A percentile compares a stretch with the other conserved stretches of the same genome.
phyloP scores from a whole-genome alignment of 1,139 yeast species.

The Lodderomyces metapsilosis region DNA sequence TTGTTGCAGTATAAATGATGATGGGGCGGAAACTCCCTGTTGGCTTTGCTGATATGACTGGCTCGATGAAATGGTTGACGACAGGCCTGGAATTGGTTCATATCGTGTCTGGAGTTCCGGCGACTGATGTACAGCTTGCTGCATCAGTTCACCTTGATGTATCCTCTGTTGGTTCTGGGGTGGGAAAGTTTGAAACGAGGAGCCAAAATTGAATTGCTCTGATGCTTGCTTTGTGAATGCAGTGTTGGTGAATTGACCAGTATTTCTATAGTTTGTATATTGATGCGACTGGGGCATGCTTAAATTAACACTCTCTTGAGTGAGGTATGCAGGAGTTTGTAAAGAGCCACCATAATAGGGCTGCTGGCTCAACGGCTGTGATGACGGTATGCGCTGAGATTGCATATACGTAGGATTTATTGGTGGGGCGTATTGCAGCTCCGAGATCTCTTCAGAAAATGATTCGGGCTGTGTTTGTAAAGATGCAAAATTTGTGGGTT shows the following conservation, averaged over 20 bases:
- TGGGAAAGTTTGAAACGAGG: constrained; percentile 4
- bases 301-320: neutral
- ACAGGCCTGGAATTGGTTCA: constrained; percentile 6
- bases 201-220: constrained; percentile 3
- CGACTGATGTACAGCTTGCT: neutral
- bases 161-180: constrained; percentile 9
- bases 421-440: neutral
- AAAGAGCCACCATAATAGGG: neutral
- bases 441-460: neutral
- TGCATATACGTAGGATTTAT: neutral
- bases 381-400: neutral
- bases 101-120: neutral
- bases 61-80: constrained; percentile 5
- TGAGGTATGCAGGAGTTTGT: constrained; percentile 1
- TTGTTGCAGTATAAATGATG: neutral
- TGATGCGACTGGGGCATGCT: neutral
- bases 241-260: neutral
- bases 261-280: neutral
- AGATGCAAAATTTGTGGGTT: neutral
- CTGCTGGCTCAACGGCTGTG: neutral
- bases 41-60: constrained; percentile 1
- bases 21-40: too few relatives aligned
- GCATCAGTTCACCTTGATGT: constrained; percentile 5
- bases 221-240: constrained; percentile 3
- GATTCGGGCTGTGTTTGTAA: neutral